phyloP scores from a whole-genome alignment of 306 rosid species.

The Prinsepia uniflora region DNA sequence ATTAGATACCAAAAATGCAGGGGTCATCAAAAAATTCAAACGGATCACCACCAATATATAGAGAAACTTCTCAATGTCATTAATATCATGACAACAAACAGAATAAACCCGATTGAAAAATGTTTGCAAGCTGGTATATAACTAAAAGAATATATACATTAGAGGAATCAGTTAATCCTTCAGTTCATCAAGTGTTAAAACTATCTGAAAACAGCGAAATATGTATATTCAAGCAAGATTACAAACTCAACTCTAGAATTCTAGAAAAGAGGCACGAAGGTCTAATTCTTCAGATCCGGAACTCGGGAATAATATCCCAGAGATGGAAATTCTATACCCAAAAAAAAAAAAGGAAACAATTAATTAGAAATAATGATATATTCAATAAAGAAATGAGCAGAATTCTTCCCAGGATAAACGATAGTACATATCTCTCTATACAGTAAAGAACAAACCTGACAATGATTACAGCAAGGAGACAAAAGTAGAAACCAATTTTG shows the following conservation, averaged over 20 bases:
- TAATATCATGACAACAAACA: neutral
- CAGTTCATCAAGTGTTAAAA: neutral
- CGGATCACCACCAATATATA: neutral
- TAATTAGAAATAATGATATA: conserved; percentile 21
- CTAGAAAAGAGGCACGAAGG: conserved; percentile 35
- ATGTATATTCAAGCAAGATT: conserved; percentile 2
- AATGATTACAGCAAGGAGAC: conserved; percentile 45
- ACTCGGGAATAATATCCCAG: conserved; percentile 35
- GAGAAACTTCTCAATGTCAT: neutral
- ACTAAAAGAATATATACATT: neutral
- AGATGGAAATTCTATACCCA: conserved; percentile 35
- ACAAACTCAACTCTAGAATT: conserved; percentile 23
- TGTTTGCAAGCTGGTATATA: neutral
- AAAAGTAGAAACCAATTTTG: conserved; percentile 67
- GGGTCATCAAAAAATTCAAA: neutral
- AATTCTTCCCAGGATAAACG: conserved; percentile 6
- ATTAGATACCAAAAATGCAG: neutral
- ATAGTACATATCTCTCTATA: conserved; percentile 4
- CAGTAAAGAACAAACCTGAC: conserved; percentile 62
- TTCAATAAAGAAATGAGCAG: neutral
- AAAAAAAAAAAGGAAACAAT: conserved; percentile 24
- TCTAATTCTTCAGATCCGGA: conserved; percentile 41
- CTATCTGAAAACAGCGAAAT: conserved; percentile 1
- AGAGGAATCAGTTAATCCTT: neutral
- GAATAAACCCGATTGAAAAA: neutral